Conservation (phyloP, 495 filamentous ascomycete species). For the Penicillium herquei region DNA sequence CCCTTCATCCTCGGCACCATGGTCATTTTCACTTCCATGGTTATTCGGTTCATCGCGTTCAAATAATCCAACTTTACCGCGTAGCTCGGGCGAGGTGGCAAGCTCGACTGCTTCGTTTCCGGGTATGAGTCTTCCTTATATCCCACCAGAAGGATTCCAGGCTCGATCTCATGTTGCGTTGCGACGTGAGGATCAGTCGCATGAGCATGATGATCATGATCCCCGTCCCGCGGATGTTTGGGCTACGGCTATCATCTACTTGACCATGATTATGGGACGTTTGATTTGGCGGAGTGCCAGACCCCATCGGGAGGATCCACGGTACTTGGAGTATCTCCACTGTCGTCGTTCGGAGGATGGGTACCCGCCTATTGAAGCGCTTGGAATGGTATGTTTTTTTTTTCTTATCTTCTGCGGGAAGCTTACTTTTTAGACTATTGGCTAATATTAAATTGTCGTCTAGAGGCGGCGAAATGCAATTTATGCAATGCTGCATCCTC, state of each 20-base stretch:
- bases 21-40: conserved; percentile 21
- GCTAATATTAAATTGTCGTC: background rate
- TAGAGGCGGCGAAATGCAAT: conserved; percentile 28
- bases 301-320: conserved; percentile 78
- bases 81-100: background rate
- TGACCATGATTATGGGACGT: conserved; percentile 89
- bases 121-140: conserved; percentile 20
- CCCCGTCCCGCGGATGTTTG: conserved; percentile 90
- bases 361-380: conserved; percentile 84
- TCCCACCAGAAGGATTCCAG: conserved; percentile 17
- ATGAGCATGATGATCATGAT: conserved; percentile 68
- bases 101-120: conserved; percentile 14
- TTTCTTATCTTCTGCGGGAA: background rate
- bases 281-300: conserved; percentile 86
- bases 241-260: conserved; percentile 93
- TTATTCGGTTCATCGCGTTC: background rate
- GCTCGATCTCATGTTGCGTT: background rate
- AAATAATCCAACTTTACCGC: no score
- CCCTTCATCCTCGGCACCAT: background rate
- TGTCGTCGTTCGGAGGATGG: conserved; percentile 79
- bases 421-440: background rate
- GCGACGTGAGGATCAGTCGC: background rate
- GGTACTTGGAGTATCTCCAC: conserved; percentile 81
- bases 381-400: conserved; percentile 69
- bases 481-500: conserved; percentile 27